A percentile compares a stretch with the other conserved stretches of the same genome.
phyloP scores from a whole-genome alignment of 1,284 basidiomycete species.

The Fomitopsis schrenkii region DNA sequence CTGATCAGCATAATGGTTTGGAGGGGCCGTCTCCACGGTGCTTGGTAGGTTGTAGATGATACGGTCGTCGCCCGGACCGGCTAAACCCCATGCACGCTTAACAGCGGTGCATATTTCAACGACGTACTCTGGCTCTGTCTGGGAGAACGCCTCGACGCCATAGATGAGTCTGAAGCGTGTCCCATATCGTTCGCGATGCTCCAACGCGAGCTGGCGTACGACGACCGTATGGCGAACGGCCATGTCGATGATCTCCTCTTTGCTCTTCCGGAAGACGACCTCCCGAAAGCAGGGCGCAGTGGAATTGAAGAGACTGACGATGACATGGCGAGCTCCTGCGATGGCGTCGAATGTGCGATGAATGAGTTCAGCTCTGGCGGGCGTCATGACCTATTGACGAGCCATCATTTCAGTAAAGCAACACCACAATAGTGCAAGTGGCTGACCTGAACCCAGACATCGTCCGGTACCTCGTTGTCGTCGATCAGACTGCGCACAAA shows the following conservation, averaged over 20 bases:
- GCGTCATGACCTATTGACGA: constrained; percentile 79
- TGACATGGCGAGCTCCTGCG: constrained; percentile 87
- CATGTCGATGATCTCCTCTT: constrained; percentile 87
- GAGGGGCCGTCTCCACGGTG: constrained; percentile 96
- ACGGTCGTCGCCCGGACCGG: constrained; percentile 67
- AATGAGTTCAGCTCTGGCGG: constrained; percentile 94
- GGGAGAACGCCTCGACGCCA: constrained; percentile 98
- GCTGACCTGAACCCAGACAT: constrained; percentile 93
- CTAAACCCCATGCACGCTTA: constrained; percentile 85
- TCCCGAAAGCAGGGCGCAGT: constrained; percentile 91
- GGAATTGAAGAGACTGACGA: constrained; percentile 99
- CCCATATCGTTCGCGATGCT: constrained; percentile 81
- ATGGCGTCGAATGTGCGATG: constrained; percentile 88
- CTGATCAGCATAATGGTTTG: constrained; percentile 98
- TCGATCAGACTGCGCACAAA: constrained; percentile 92
- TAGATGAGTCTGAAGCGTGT: constrained; percentile 97
- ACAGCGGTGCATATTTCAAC: constrained; percentile 94
- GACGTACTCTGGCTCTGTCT: constrained; percentile 96
- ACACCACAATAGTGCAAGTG: neutral
- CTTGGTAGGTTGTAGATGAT: constrained; percentile 99
- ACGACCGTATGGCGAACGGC: constrained; percentile 89
- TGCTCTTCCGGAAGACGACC: constrained; percentile 93
- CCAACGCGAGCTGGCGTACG: constrained; percentile 79
- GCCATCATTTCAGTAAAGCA: neutral
- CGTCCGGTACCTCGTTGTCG: constrained; percentile 83